Evolutionary conservation across 2,329 filamentous ascomycete genomes (phyloP).

Genomic region (Penicillium psychrosexuale): DNA sequence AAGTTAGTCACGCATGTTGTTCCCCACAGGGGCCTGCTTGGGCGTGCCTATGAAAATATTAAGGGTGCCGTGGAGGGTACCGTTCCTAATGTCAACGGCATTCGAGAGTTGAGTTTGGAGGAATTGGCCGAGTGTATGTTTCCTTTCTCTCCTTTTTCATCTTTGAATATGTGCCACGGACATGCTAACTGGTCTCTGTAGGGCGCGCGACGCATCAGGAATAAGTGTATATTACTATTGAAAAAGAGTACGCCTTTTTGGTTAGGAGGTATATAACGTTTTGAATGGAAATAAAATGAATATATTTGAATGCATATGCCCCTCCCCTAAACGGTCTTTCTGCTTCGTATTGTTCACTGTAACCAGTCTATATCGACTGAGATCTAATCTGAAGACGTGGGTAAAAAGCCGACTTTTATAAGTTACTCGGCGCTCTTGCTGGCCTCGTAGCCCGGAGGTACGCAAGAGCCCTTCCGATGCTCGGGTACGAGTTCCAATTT

Average conservation of each 20-base stretch:
- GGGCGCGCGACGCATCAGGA: constrained; percentile 32
- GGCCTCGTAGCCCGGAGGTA: no score
- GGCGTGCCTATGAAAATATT: constrained; percentile 66
- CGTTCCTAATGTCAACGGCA: constrained; percentile 67
- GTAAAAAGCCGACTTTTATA: no score
- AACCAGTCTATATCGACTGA: no score
- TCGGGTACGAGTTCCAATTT: no score
- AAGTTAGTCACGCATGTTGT: constrained; percentile 70
- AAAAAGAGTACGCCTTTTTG: neutral
- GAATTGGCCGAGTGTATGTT: constrained; percentile 61
- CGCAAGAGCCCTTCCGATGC: no score
- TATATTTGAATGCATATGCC: neutral
- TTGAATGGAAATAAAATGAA: neutral
- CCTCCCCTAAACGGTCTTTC: neutral
- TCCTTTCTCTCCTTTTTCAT: neutral
- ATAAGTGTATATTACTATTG: constrained; percentile 6
- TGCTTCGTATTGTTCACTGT: neutral
- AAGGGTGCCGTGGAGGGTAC: constrained; percentile 73
- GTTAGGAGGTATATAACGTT: neutral
- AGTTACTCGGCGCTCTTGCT: no score
- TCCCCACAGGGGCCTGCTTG: constrained; percentile 60
- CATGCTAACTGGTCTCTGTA: constrained; percentile 13
- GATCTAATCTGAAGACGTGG: no score
- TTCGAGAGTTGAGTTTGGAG: constrained; percentile 67
- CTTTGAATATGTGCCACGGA: neutral